Base-by-base conservation (phyloP, 2,329 filamentous ascomycete genomes). In the Colletotrichum liriopes region DNA sequence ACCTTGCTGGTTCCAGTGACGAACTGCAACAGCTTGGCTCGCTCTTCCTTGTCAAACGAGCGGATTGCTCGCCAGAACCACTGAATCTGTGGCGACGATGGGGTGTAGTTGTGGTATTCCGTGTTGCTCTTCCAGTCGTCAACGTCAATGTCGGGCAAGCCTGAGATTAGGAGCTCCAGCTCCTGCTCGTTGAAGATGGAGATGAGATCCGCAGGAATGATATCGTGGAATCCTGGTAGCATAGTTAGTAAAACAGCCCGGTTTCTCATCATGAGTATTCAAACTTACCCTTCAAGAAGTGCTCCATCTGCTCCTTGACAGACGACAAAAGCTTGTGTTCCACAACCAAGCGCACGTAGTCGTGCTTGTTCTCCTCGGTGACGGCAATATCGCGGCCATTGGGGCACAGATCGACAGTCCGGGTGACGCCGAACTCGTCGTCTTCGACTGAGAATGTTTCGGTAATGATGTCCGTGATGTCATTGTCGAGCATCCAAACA, bases 101-200 rank as follows among this genome's bases (percentile, higher is more conserved):
- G 93, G 5, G 91, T 94, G 85, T 99, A 99, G 83, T 98, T 98
- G 84, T 98, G 96, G 78, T 99, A 98, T 80, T 99, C 97, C 2
- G 96, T 97, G 83, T 98, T 98, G 84, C 94, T 95, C 89, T 98
- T 98, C 96, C 96, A 99, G 84, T 99, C 96, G 79, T 99, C 96
- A 51, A 98, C 91, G 77, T 99, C 96, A 77, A 99, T 98, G 79
- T 99, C 96, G 1, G 96, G 96, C 63, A 99, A 88, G 80, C 96
- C 96, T 62, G 96, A 99, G 79, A 99, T 99, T 73, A 99, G 88
- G 59, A 99, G 87, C 82, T 99, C 96, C 37, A 99, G 88, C 84
- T 99, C 96, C 81, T 99, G 96, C 82, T 99, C 96, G 81, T 97
- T 98, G 87, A 99, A 99, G 78, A 99, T 99, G 61, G 95, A 93